Base-by-base conservation (phyloP, 176 grass and related monocot species). In the Triticum urartu region DNA sequence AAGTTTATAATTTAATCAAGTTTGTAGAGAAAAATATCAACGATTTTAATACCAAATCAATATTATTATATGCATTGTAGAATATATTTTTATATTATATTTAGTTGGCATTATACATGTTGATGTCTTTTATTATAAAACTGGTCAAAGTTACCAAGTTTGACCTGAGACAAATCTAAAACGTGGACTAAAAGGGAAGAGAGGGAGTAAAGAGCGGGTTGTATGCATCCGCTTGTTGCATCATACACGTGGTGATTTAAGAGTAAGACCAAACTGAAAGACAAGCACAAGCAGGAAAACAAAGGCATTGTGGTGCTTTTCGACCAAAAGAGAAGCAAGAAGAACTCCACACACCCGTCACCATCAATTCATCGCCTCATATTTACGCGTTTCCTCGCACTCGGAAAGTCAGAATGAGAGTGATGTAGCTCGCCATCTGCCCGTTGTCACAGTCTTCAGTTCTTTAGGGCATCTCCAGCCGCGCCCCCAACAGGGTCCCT, bases 321-420 rank as follows among this genome's bases (percentile, higher is more conserved):
- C 5, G 17, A 39, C 68, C 10, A 22, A 42, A 42, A 72, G 4
- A 36, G 69, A 42, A 72, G 38, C 9, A 45, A 72, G 36, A 72
- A 72, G 69, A 72, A 73, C 39, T 73, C 71, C n/a, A 73, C 12
- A 74, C 6, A 47, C 39, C 70, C 39, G 43, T 73, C 70, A 73
- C n/a, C 39, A 22, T 73, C 68, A 11, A 5, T 14, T 12, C 47
- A 82, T 12, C 15, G 36, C n/a, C 45, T 5, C 79, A 0, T 5
- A 13, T 82, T 75, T 59, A 12, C 79, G 1, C 3, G 7, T 75
- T 65, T 42, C 61, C 72, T 21, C 43, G 2, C 20, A 50, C 47
- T 50, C 47, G 13, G 13, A 50, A 50, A 13, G 47, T 50, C 13
- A 15, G 47, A 64, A 68, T 26, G 40, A 38, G 64, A 58, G 70